Percentiles rank a stretch among this genome's conserved stretches.
Conservation (phyloP, 2,329 filamentous ascomycete genomes). For the Botryotinia globosa region DNA sequence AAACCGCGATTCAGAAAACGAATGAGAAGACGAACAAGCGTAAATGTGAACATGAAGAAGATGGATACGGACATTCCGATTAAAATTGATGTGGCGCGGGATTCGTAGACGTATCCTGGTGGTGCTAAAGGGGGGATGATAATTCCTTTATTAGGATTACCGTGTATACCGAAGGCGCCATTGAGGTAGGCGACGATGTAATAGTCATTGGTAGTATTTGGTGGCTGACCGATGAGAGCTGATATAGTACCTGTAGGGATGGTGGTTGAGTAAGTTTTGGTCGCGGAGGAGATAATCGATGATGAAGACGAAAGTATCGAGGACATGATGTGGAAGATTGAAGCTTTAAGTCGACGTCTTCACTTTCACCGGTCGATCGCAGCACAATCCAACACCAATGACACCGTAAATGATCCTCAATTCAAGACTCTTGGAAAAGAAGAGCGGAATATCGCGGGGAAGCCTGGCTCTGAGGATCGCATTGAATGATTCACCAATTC, state of each 20-base stretch:
- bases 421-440: neutral
- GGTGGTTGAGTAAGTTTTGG: conserved; percentile 11
- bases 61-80: conserved; percentile 36
- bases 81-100: conserved; percentile 34
- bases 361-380: neutral
- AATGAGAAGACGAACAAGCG: conserved; percentile 34
- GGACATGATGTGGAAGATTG: conserved; percentile 3
- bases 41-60: conserved; percentile 36
- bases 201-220: conserved; percentile 35
- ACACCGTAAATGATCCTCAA: neutral
- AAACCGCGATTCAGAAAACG: conserved; percentile 33
- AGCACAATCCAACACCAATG: too few relatives aligned
- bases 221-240: conserved; percentile 33
- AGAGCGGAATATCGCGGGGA: neutral
- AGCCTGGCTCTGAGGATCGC: neutral
- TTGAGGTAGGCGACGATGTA: conserved; percentile 36
- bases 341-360: neutral
- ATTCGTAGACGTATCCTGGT: conserved; percentile 30
- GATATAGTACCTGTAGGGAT: conserved; percentile 28
- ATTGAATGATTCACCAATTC: neutral
- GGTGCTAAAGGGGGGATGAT: conserved; percentile 9
- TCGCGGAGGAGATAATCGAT: neutral
- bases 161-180: conserved; percentile 25
- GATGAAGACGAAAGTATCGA: neutral
- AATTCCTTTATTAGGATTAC: conserved; percentile 26